A percentile compares a stretch with the other conserved stretches of the same genome.
These are phyloP conservation scores for Xerocomellus chrysenteron DNA, from an alignment of 768 basidiomycete species.

Conservation along the genomic window DNA sequence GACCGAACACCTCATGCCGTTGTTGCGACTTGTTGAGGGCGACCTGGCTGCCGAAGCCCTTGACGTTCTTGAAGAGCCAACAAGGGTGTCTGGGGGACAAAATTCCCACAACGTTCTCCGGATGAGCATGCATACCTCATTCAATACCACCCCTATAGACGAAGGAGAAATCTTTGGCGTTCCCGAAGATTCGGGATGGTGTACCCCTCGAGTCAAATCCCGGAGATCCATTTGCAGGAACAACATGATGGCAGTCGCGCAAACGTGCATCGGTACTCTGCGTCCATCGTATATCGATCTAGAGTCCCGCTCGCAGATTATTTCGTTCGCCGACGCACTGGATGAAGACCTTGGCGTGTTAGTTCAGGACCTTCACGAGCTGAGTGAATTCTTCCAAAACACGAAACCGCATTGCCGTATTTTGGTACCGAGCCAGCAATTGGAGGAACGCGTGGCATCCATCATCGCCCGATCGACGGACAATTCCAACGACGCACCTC, in stretches of 20 bases:
- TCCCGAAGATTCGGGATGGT: conserved; percentile 85
- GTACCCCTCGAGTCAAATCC: conserved; percentile 64
- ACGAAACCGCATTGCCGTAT: conserved; percentile 33
- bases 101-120: conserved; percentile 84
- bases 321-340: conserved; percentile 36
- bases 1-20: conserved; percentile 87
- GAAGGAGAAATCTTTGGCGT: conserved; percentile 78
- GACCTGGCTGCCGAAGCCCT: conserved; percentile 83
- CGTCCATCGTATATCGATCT: conserved; percentile 73
- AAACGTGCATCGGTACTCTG: conserved; percentile 71
- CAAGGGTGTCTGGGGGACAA: conserved; percentile 72
- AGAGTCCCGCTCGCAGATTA: conserved; percentile 49
- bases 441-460: conserved; percentile 78
- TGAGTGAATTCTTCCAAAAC: conserved; percentile 71
- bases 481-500: conserved; percentile 54
- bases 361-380: conserved; percentile 73
- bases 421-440: conserved; percentile 52
- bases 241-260: conserved; percentile 84
- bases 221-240: conserved; percentile 63
- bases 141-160: conserved; percentile 46
- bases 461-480: conserved; percentile 79
- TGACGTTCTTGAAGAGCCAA: conserved; percentile 91
- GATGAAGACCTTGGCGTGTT: conserved; percentile 76
- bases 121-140: conserved; percentile 79
- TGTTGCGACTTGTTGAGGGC: conserved; percentile 84